Conservation (phyloP, 2,329 filamentous ascomycete species). For the Cercospora sojina region DNA sequence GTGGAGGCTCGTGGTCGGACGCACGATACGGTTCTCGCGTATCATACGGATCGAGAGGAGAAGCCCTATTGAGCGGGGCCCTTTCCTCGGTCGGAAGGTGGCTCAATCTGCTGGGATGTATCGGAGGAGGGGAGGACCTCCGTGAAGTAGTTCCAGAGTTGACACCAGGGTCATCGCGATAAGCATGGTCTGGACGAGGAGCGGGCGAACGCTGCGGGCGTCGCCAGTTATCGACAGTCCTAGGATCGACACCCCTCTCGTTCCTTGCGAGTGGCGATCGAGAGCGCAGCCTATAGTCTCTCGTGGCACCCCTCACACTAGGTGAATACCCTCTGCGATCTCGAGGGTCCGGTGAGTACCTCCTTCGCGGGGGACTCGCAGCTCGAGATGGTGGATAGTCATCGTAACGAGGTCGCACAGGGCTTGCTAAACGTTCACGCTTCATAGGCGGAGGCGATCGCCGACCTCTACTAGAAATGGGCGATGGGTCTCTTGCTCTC, state of each 20-base stretch:
- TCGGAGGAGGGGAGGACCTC: constrained; percentile 57
- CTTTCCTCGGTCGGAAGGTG: constrained; percentile 36
- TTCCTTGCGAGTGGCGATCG: constrained; percentile 55
- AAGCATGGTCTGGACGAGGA: constrained; percentile 36
- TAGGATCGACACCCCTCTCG: constrained; percentile 48
- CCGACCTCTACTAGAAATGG: constrained; percentile 46
- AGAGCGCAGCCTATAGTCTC: constrained; percentile 51
- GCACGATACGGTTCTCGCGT: constrained; percentile 34
- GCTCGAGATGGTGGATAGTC: constrained; percentile 44
- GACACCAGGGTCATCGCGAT: constrained; percentile 53
- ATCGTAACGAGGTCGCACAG: constrained; percentile 47
- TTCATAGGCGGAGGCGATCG: constrained; percentile 45
- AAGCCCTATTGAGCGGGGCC: constrained; percentile 23
- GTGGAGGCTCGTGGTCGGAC: constrained; percentile 25
- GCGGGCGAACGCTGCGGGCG: constrained; percentile 53
- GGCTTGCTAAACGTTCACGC: constrained; percentile 42
- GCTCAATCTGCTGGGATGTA: constrained; percentile 55
- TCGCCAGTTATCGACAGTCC: constrained; percentile 52
- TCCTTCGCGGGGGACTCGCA: constrained; percentile 40
- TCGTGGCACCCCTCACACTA: constrained; percentile 28
- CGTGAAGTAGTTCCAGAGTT: constrained; percentile 59
- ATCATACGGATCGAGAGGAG: constrained; percentile 32
- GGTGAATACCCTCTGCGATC: constrained; percentile 40
- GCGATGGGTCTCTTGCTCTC: constrained; percentile 49
- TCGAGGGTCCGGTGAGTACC: constrained; percentile 43